Evolutionary conservation across 176 grass and related monocot species (phyloP).

Genomic region (Leersia perrieri): DNA sequence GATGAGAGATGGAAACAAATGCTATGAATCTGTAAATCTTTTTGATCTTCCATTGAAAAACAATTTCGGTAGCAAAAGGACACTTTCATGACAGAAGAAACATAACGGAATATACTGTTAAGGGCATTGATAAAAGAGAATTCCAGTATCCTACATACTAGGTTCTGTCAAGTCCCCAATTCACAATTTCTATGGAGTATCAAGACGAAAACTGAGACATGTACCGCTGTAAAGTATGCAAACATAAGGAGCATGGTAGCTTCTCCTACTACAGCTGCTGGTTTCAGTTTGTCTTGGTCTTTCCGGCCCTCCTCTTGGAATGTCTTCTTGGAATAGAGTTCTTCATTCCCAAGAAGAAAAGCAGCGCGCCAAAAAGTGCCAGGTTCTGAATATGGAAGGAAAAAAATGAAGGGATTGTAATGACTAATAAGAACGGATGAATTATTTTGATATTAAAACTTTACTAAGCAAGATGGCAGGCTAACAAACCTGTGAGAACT

Average conservation of each 20-base stretch:
- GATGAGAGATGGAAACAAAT: too few relatives aligned
- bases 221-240: slow-evolving; percentile 35
- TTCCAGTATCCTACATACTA: slow-evolving; percentile 38
- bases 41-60: slow-evolving; percentile 1
- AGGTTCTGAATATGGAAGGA: slow-evolving; percentile 51
- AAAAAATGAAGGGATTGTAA: neutral
- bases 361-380: slow-evolving; percentile 73
- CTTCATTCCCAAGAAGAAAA: slow-evolving; percentile 94
- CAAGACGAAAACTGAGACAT: slow-evolving; percentile 43
- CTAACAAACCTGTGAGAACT: slow-evolving; percentile 54
- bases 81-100: neutral
- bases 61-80: slow-evolving; percentile 28
- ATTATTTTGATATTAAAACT: neutral
- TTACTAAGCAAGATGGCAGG: neutral
- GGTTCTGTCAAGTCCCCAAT: slow-evolving; percentile 28
- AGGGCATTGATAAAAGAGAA: slow-evolving; percentile 8
- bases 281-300: slow-evolving; percentile 78
- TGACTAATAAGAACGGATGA: neutral
- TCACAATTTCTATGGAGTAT: slow-evolving; percentile 36
- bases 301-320: slow-evolving; percentile 60
- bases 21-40: neutral
- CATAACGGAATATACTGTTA: neutral
- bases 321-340: slow-evolving; percentile 73
- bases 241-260: slow-evolving; percentile 35
- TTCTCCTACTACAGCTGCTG: slow-evolving; percentile 20